Evolutionary conservation across 1,139 yeast genomes (phyloP), one percentile per base, ranked within the genome.

Genomic region (Candida pseudoviswanathii): DNA sequence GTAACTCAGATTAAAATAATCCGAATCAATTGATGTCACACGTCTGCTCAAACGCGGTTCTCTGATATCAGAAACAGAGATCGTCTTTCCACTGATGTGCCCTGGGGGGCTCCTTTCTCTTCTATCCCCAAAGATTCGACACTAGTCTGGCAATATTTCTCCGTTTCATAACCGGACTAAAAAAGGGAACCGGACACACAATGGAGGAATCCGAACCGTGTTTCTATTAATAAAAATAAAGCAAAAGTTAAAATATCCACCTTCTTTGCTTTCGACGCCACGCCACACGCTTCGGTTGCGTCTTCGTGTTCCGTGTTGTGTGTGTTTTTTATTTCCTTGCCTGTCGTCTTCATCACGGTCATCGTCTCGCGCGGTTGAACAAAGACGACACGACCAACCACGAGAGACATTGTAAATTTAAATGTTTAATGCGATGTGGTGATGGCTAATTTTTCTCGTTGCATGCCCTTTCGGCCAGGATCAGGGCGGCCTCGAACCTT

Each of bases 251-350:
- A 16, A 16, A 16, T 16, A 16, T 16, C 16, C 16, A 16, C 16
- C 16, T 16, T 16, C 16, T 16, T 16, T 16, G 16, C 16, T 16
- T 16, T 16, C 16, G 16, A 16, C 16, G 16, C 16, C 21, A 7
- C 29, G 41, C 41, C 41, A 25, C 26, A 36, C 27, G 21, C 21
- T 37, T 37, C 41, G 5, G 29, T 37, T 37, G 30, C 30, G 41
- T 37, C 41, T 25, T 37, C 40, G 40, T 37, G 29, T 8, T 22
- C 40, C 5, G 25, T 24, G 29, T 36, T 24, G 25, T 24, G 29
- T 36, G 10, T 36, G 22, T 10, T 9, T 36, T 25, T 37, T 16
- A 3, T 11, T 33, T 2, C 37, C 21, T 5, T 4, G 37, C 21
- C 21, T 5, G 21, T 37, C 30, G 11, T 37, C 29, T 24, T 25